Conservation (phyloP, 2,329 filamentous ascomycete species). For the Cyphellophora europaea region DNA sequence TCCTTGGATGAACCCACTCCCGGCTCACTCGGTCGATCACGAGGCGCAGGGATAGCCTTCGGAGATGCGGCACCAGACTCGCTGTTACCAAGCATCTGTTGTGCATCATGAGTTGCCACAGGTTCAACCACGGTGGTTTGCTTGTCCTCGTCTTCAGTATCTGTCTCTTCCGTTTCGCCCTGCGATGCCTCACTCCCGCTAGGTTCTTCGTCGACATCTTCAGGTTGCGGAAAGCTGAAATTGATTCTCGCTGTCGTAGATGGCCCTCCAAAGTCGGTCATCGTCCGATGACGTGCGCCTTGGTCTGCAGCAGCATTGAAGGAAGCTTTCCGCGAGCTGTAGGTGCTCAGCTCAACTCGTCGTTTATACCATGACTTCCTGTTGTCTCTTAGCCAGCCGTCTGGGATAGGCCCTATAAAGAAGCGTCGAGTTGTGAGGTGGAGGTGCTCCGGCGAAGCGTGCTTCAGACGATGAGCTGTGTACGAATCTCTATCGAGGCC, state of each 20-base stretch:
- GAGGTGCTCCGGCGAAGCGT: constrained; percentile 53
- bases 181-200: constrained; percentile 6
- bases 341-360: constrained; percentile 33
- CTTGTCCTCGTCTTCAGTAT: constrained; percentile 5
- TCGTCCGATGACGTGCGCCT: constrained; percentile 29
- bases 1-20: no score
- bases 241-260: constrained; percentile 20
- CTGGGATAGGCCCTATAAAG: constrained; percentile 58
- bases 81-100: constrained; percentile 4
- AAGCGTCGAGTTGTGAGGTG: constrained; percentile 52
- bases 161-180: constrained; percentile 7
- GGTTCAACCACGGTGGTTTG: constrained; percentile 14
- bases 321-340: constrained; percentile 38
- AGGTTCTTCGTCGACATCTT: constrained; percentile 20
- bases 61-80: background rate
- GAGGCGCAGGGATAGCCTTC: background rate
- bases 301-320: constrained; percentile 41
- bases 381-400: constrained; percentile 55
- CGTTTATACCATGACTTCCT: constrained; percentile 53
- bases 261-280: constrained; percentile 21
- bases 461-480: constrained; percentile 47
- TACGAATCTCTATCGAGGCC: constrained; percentile 41
- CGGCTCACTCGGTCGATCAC: no score
- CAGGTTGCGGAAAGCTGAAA: constrained; percentile 26
- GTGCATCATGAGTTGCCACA: constrained; percentile 13